Evolutionary conservation across 176 grass and related monocot genomes (phyloP), one percentile per base, ranked within the genome.

Genomic region (Dendrocalamus sinicus): DNA sequence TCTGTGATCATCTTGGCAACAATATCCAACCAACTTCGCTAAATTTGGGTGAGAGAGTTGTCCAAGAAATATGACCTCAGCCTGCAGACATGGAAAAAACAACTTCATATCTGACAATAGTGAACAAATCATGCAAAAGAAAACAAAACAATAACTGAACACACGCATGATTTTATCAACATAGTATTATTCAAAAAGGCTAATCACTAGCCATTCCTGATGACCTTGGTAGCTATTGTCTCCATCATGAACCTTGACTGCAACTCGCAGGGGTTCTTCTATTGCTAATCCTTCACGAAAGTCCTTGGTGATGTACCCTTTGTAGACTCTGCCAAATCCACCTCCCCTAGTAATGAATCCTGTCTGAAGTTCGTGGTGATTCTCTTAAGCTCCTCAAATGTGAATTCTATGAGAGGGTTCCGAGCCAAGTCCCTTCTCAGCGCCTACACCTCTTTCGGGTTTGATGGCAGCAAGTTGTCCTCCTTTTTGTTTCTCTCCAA

Each of bases 21-120:
- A 94, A 78, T 96, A 96, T 0, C 94, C 94, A 0, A 94, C 76
- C 82, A 96, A 92, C 77, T 94, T 96, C 88, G 92, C 91, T 85
- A 96, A 86, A 96, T 96, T 94, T 45, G 91, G 91, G 89, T 93
- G 91, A 59, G 94, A 96, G 53, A 96, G 91, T 17, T 94, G 91
- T 65, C 94, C 94, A 39, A 92, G 89, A 79, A 96, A 96, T 87
- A 93, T 90, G 80, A 96, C 94, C 70, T 96, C 91, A 54, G 91
- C 91, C 91, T 96, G 75, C 72, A 91, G 39, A 72, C 28, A 87
- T 11, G 41, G 0, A 58, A 3, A 79, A 43, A 86, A 84, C 4
- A 86, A 26, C 4, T 78, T 59, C 10, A 67, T 50, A 50, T 83
- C 11, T 44, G 32, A 84, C 12, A 87, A 52, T 22, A 84, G 15